Evolutionary conservation across 805 yeast species (phyloP).

Genomic region (Hagleromyces aurorensis): DNA sequence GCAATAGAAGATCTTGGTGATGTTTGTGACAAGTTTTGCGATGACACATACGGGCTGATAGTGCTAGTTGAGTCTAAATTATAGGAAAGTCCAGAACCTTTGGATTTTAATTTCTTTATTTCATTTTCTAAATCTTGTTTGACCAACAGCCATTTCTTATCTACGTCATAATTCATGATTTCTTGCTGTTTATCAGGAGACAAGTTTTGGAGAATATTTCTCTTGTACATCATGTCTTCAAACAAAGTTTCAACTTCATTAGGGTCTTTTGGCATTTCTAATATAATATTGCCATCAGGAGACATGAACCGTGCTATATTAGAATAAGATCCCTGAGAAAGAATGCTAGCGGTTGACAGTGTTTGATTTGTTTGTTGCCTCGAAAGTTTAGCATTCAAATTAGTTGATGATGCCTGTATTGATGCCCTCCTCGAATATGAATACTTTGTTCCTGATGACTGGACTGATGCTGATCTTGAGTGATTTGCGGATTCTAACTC

Average conservation of each 20-base stretch:
- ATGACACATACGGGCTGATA: slow-evolving; percentile 2
- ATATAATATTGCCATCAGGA: slow-evolving; percentile 27
- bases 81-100: slow-evolving; percentile 13
- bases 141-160: slow-evolving; percentile 86
- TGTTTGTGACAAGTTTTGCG: slow-evolving; percentile 3
- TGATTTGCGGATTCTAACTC: slow-evolving; percentile 8
- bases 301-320: slow-evolving; percentile 24
- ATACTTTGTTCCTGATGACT: slow-evolving; percentile 21
- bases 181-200: slow-evolving; percentile 70
- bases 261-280: slow-evolving; percentile 63
- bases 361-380: slow-evolving; percentile 25
- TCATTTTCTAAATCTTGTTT: slow-evolving; percentile 81
- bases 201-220: slow-evolving; percentile 59
- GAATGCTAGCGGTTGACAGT: slow-evolving; percentile 14
- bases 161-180: slow-evolving; percentile 63
- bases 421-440: slow-evolving; percentile 22
- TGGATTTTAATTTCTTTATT: slow-evolving; percentile 43
- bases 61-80: slow-evolving; percentile 7
- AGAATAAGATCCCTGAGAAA: slow-evolving; percentile 24
- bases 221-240: slow-evolving; percentile 68
- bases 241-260: slow-evolving; percentile 67
- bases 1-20: slow-evolving; percentile 4
- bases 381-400: slow-evolving; percentile 9
- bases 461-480: slow-evolving; percentile 17
- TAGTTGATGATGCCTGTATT: slow-evolving; percentile 4